These are phyloP conservation scores for Penicillium vulpinum DNA, from an alignment of 2,329 filamentous ascomycete species.

Conservation along the genomic window DNA sequence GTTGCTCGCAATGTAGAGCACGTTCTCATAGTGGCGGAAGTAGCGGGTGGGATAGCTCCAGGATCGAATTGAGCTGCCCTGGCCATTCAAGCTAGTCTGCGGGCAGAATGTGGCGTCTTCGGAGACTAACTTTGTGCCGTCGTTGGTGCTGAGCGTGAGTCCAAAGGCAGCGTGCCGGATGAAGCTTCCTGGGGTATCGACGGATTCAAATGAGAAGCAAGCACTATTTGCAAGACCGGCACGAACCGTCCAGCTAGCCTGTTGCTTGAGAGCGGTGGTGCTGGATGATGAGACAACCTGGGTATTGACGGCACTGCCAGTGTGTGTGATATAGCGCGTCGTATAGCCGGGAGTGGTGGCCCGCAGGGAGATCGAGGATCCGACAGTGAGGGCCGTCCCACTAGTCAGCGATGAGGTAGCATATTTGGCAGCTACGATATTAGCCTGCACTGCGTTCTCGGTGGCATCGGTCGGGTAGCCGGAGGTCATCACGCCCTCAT, in stretches of 20 bases:
- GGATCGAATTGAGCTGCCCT: conserved; percentile 55
- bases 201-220: conserved; percentile 63
- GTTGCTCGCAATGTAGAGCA: conserved; percentile 53
- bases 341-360: conserved; percentile 58
- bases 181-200: conserved; percentile 59
- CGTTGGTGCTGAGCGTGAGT: conserved; percentile 53
- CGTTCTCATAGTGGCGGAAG: conserved; percentile 55
- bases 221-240: conserved; percentile 57
- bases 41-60: conserved; percentile 64
- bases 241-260: conserved; percentile 56
- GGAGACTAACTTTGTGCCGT: conserved; percentile 57
- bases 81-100: conserved; percentile 52
- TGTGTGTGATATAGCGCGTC: conserved; percentile 58
- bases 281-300: conserved; percentile 57
- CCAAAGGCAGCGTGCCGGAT: conserved; percentile 58
- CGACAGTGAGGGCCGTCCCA: conserved; percentile 51
- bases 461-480: conserved; percentile 62
- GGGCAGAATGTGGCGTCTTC: conserved; percentile 67
- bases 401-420: conserved; percentile 49
- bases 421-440: conserved; percentile 63
- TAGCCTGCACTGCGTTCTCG: conserved; percentile 59
- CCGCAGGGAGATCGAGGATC: conserved; percentile 55
- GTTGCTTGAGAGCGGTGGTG: conserved; percentile 51
- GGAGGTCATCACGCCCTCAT: conserved; percentile 65
- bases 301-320: conserved; percentile 53